A percentile compares a stretch with the other conserved stretches of the same genome.
These are phyloP conservation scores for Chalciporus piperatoides DNA, from an alignment of 1,284 basidiomycete genomes.

Conservation along the genomic window DNA sequence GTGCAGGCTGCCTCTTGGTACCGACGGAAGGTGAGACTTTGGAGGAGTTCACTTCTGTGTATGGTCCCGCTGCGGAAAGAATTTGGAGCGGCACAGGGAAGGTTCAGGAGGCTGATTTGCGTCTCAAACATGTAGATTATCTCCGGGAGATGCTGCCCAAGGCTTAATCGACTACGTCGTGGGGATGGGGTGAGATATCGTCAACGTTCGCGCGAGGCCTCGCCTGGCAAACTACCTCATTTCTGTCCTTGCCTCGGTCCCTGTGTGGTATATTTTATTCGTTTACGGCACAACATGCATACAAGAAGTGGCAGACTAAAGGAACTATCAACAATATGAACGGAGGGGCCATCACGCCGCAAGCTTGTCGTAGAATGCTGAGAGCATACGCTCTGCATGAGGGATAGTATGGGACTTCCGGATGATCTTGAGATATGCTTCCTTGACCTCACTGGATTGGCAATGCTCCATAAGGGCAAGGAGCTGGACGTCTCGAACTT, in stretches of 20 bases:
- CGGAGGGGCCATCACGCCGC: neutral
- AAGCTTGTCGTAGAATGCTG: constrained; percentile 22
- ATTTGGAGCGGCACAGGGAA: constrained; percentile 85
- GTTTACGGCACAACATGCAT: neutral
- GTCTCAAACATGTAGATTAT: constrained; percentile 88
- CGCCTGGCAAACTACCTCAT: too few relatives aligned
- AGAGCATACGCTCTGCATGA: constrained; percentile 20
- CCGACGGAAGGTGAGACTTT: constrained; percentile 74
- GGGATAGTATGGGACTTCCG: constrained; percentile 12
- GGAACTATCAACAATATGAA: neutral
- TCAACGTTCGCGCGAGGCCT: neutral
- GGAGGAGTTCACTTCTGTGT: constrained; percentile 84
- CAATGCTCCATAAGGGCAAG: constrained; percentile 10
- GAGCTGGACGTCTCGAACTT: constrained; percentile 18
- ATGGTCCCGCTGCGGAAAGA: constrained; percentile 70
- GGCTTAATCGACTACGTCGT: constrained; percentile 69
- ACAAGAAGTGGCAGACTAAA: too few relatives aligned
- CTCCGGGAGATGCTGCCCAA: constrained; percentile 87
- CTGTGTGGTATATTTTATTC: too few relatives aligned
- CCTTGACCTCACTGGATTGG: constrained; percentile 14
- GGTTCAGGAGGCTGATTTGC: constrained; percentile 77
- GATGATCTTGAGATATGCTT: constrained; percentile 17
- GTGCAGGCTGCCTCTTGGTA: constrained; percentile 72
- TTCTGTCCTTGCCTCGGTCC: too few relatives aligned
- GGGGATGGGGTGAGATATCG: constrained; percentile 48